A percentile compares a stretch with the other conserved stretches of the same genome.
These are phyloP conservation scores for Coprinopsis cinerea DNA, from an alignment of 768 basidiomycete species.

Conservation along the genomic window DNA sequence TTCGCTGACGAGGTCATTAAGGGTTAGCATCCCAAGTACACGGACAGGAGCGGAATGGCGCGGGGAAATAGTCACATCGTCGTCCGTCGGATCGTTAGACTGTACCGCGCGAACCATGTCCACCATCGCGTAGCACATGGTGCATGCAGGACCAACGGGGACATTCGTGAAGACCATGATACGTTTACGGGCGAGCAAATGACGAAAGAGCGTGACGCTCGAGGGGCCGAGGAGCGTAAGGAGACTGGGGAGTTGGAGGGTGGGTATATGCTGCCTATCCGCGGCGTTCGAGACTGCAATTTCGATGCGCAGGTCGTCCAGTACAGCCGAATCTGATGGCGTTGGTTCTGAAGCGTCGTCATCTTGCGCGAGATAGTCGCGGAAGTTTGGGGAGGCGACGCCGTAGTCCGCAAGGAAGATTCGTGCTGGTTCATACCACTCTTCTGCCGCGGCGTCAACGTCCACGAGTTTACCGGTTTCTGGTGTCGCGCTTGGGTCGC, in stretches of 20 bases:
- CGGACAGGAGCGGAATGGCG: conserved; percentile 49
- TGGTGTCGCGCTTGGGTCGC: conserved; percentile 43
- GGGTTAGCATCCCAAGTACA: conserved; percentile 76
- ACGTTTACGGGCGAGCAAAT: conserved; percentile 65
- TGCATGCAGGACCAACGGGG: conserved; percentile 74
- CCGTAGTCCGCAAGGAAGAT: conserved; percentile 54
- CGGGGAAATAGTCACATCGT: neutral
- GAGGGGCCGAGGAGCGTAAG: conserved; percentile 76
- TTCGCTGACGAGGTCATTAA: conserved; percentile 53
- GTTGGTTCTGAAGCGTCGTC: conserved; percentile 54
- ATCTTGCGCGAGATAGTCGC: neutral
- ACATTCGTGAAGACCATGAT: conserved; percentile 79
- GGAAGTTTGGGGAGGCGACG: neutral
- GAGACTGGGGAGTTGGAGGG: conserved; percentile 68
- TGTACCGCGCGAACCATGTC: conserved; percentile 42
- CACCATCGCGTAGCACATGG: conserved; percentile 65
- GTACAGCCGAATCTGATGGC: conserved; percentile 22
- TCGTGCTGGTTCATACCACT: conserved; percentile 40
- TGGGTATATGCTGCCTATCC: conserved; percentile 34
- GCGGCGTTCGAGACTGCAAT: conserved; percentile 23
- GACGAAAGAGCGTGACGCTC: conserved; percentile 71
- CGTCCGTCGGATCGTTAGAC: conserved; percentile 19
- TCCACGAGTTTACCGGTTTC: neutral
- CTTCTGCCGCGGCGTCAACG: neutral
- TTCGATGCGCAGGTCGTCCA: conserved; percentile 13